Percentiles rank a stretch among this genome's conserved stretches.
Evolutionary conservation across 2,329 filamentous ascomycete genomes (phyloP).

Genomic region (Cordyceps militaris): DNA sequence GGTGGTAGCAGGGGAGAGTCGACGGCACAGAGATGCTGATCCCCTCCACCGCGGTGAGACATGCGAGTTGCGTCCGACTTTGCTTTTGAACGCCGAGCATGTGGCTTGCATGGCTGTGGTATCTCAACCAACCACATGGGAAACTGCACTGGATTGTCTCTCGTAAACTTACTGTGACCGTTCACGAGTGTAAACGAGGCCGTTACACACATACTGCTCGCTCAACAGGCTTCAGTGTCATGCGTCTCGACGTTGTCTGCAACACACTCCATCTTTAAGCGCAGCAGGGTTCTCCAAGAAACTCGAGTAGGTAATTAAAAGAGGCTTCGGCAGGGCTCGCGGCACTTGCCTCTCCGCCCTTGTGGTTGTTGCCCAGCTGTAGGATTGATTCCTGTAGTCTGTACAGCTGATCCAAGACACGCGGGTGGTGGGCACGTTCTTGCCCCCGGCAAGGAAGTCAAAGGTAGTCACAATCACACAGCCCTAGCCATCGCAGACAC

Average conservation of each 20-base stretch:
- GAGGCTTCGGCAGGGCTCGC: neutral
- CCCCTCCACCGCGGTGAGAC: neutral
- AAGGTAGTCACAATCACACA: slow-evolving; percentile 6
- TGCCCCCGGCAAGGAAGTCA: neutral
- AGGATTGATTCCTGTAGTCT: neutral
- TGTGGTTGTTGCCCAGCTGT: neutral
- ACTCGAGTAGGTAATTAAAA: neutral
- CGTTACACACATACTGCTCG: neutral
- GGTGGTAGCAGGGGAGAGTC: neutral
- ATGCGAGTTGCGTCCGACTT: neutral
- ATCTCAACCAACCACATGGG: slow-evolving; percentile 1
- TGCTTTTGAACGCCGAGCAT: slow-evolving; percentile 1
- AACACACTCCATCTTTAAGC: neutral
- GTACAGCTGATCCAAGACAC: slow-evolving; percentile 8
- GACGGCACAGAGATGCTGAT: slow-evolving; percentile 2
- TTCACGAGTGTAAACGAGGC: too few species aligned
- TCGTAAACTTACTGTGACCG: too few species aligned
- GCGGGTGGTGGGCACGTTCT: neutral
- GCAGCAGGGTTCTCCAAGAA: neutral
- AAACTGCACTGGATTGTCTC: neutral
- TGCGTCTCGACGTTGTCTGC: neutral
- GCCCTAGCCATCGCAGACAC: neutral
- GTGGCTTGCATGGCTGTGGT: neutral
- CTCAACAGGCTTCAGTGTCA: neutral
- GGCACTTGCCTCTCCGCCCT: neutral